Base-by-base conservation (phyloP, 192 early-diverging fungal species). In the Phlyctochytrium arcticum region DNA sequence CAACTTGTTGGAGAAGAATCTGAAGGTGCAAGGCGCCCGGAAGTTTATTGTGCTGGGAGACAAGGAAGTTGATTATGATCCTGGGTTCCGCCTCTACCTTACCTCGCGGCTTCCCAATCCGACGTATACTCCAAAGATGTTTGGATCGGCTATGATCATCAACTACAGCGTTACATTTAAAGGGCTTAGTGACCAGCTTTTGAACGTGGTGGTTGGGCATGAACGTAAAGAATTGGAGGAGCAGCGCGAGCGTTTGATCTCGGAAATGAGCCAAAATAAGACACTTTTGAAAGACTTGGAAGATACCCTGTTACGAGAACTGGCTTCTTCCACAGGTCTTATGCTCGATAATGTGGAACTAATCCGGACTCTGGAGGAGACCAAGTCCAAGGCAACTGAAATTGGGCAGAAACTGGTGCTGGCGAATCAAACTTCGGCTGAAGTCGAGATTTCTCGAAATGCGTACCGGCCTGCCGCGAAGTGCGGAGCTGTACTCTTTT, bases 91-190 rank as follows among this genome's bases (percentile, higher is more conserved):
- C 42, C 54, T 85, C 6, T 85, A 85, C 63, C 61, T 85, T 4
- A 78, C 76, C 1, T 80, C 82, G 3, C 63, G 78, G 7, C 56
- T 82, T 15, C 80, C 82, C 27, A 85, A 85, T 59, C 82, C 82
- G 24, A 73, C 71, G 3, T 85, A 85, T 61, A 72, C 82, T 0
- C 82, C 82, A 6, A 85, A 85, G 57, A 69, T 85, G 49, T 85
- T 85, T 57, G 82, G 82, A 12, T 77, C 74, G 27, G 82, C 82
- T 5, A 82, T 85, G 72, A 76, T 85, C 32, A 85, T 85, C 73
- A 85, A 85, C 65, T 85, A 85, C 75, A 79, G 75, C 48, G 80
- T 85, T 24, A 82, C 82, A 6, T 85, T 85, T 64, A 82, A 82
- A 48, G 82, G 82, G 6, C 64, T 85, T 51, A 82, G 80, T 50